A percentile compares a stretch with the other conserved stretches of the same genome.
Conservation (phyloP, 1,284 basidiomycete genomes). For the Moesziomyces antarcticus region DNA sequence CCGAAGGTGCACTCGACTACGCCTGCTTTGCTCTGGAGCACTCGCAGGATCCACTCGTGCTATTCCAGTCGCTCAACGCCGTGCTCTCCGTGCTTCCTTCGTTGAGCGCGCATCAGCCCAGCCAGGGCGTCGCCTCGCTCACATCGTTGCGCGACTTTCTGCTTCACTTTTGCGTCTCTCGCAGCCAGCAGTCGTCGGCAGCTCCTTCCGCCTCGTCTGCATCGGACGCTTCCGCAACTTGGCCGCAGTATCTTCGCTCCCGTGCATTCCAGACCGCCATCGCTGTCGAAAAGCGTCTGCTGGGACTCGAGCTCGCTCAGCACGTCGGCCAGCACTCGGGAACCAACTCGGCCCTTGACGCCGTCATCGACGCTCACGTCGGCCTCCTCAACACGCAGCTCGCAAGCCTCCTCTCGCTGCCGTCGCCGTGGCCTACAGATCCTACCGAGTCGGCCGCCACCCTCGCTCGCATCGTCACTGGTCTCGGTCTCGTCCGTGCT, state of each 20-base stretch:
- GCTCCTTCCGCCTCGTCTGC: slow-evolving; percentile 1
- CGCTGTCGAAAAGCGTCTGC: slow-evolving; percentile 48
- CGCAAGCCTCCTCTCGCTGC: slow-evolving; percentile 34
- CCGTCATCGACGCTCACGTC: slow-evolving; percentile 31
- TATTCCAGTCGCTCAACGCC: slow-evolving; percentile 52
- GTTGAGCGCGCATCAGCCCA: slow-evolving; percentile 26
- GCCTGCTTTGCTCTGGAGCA: slow-evolving; percentile 54
- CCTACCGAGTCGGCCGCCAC: slow-evolving; percentile 25
- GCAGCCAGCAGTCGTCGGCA: slow-evolving; percentile 30
- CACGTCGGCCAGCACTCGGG: slow-evolving; percentile 27
- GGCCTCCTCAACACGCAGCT: slow-evolving; percentile 40
- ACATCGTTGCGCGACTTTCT: slow-evolving; percentile 51
- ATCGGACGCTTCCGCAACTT: slow-evolving; percentile 20
- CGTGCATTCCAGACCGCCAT: slow-evolving; percentile 52
- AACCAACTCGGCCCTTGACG: slow-evolving; percentile 19
- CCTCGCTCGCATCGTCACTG: slow-evolving; percentile 27
- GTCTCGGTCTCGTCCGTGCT: slow-evolving; percentile 46
- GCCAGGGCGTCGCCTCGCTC: slow-evolving; percentile 30
- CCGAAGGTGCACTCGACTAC: slow-evolving; percentile 52
- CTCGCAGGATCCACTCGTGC: slow-evolving; percentile 50
- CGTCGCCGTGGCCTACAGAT: slow-evolving; percentile 36
- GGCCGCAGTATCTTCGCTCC: slow-evolving; percentile 51
- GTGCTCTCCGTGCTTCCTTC: slow-evolving; percentile 48
- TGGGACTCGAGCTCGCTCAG: slow-evolving; percentile 50
- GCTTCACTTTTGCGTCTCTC: slow-evolving; percentile 44